A percentile compares a stretch with the other conserved stretches of the same genome.
phyloP scores from a whole-genome alignment of 371 early-diverging fungal genomes.

The Coemansia sp. region DNA sequence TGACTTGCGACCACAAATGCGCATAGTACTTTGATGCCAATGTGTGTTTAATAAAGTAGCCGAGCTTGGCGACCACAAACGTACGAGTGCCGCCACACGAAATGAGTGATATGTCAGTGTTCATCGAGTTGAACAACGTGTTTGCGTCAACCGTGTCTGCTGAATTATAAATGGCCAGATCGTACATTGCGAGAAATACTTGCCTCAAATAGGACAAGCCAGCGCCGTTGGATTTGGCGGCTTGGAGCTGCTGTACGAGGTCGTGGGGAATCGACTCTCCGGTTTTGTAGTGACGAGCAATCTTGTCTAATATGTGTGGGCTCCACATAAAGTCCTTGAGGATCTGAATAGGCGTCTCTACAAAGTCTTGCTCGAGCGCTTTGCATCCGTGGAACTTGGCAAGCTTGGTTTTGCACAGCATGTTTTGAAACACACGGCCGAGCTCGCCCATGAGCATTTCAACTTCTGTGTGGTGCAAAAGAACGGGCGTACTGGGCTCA shows the following conservation, averaged over 20 bases:
- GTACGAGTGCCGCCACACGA: conserved; percentile 19
- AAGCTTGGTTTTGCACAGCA: conserved; percentile 65
- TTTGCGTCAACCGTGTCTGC: conserved; percentile 54
- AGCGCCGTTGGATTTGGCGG: conserved; percentile 65
- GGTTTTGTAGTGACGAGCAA: conserved; percentile 67
- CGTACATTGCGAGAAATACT: conserved; percentile 70
- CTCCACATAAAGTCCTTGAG: conserved; percentile 79
- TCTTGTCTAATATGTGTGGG: conserved; percentile 58
- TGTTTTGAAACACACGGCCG: conserved; percentile 76
- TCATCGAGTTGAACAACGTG: conserved; percentile 60
- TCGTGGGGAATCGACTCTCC: conserved; percentile 67
- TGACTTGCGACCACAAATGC: conserved; percentile 77
- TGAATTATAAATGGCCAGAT: conserved; percentile 63
- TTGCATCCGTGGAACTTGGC: conserved; percentile 68
- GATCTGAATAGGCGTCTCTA: conserved; percentile 82
- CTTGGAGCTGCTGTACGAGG: conserved; percentile 62
- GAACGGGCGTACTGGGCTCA: conserved; percentile 64
- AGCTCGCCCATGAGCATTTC: conserved; percentile 71
- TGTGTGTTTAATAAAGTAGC: conserved; percentile 77
- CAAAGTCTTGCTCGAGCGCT: conserved; percentile 73
- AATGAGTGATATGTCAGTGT: conserved; percentile 61
- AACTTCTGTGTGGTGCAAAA: conserved; percentile 78
- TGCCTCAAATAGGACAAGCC: conserved; percentile 68
- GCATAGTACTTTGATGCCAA: conserved; percentile 66
- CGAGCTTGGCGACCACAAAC: conserved; percentile 51